A percentile compares a stretch with the other conserved stretches of the same genome.
Evolutionary conservation across 169 alveolate genomes (phyloP).

Genomic region (Eimeria zaria): DNA sequence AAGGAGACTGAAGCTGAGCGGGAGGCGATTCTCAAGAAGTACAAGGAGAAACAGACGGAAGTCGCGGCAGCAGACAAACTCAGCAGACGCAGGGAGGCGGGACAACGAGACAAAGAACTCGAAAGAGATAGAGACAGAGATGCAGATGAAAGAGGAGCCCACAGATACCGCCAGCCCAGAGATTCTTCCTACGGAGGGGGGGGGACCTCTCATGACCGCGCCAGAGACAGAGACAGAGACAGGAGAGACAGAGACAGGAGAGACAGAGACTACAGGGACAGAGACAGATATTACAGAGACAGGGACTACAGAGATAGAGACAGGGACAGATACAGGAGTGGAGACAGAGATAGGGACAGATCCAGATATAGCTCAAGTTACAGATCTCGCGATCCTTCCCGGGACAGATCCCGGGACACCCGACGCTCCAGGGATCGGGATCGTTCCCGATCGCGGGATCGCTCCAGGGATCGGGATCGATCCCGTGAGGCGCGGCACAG

Average conservation of each 20-base stretch:
- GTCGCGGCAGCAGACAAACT: slow-evolving; percentile 36
- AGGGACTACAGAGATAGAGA: slow-evolving; percentile 37
- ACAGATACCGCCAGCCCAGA: background rate
- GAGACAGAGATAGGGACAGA: slow-evolving; percentile 28
- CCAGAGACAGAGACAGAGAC: slow-evolving; percentile 41
- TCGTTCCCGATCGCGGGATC: background rate
- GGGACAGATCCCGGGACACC: background rate
- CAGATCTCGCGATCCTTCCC: background rate
- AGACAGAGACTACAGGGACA: slow-evolving; percentile 16
- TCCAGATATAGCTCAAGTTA: background rate
- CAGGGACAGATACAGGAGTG: background rate
- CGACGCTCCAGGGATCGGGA: background rate
- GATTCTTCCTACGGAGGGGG: background rate
- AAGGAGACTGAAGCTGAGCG: slow-evolving; percentile 66
- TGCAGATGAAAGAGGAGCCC: background rate
- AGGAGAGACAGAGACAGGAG: slow-evolving; percentile 17
- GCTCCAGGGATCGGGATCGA: slow-evolving; percentile 23
- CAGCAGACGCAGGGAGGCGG: background rate
- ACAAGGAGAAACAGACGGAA: slow-evolving; percentile 16
- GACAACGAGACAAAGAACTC: background rate
- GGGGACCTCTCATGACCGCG: slow-evolving; percentile 20
- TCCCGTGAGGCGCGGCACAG: slow-evolving; percentile 32
- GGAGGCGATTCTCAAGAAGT: background rate
- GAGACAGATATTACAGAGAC: slow-evolving; percentile 38
- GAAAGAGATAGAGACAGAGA: slow-evolving; percentile 43